Evolutionary conservation across 768 basidiomycete species (phyloP).

Genomic region (Termitomyces eurrhizus): DNA sequence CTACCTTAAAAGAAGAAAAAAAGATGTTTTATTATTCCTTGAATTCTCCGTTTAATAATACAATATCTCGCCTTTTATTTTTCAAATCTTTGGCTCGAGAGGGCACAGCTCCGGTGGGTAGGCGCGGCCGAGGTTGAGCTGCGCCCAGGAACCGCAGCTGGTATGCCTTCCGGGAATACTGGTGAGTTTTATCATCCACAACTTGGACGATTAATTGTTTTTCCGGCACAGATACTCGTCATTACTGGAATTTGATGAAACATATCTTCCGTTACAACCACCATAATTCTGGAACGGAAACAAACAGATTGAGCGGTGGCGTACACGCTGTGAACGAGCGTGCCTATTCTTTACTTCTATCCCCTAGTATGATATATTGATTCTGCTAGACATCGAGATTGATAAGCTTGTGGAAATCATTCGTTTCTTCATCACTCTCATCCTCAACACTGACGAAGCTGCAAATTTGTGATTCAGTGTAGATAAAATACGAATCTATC

Average conservation of each 20-base stretch:
- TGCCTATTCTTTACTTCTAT: conserved; percentile 25
- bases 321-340: conserved; percentile 77
- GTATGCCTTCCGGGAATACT: conserved; percentile 59
- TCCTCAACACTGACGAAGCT: conserved; percentile 67
- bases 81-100: too few species aligned
- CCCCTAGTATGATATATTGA: background rate
- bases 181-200: conserved; percentile 26
- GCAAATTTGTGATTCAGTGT: background rate
- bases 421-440: conserved; percentile 59
- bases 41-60: too few species aligned
- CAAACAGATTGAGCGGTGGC: conserved; percentile 28
- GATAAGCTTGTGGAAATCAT: conserved; percentile 60
- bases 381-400: conserved; percentile 38
- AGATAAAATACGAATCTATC: background rate
- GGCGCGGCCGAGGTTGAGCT: too few species aligned
- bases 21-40: too few species aligned
- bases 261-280: conserved; percentile 71
- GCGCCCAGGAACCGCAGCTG: conserved; percentile 19
- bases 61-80: too few species aligned
- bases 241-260: conserved; percentile 53
- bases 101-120: too few species aligned
- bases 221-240: conserved; percentile 44
- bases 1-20: too few species aligned
- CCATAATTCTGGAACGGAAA: conserved; percentile 30
- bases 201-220: background rate